phyloP scores from a whole-genome alignment of 768 basidiomycete genomes.

The Tephrocybe sp. region DNA sequence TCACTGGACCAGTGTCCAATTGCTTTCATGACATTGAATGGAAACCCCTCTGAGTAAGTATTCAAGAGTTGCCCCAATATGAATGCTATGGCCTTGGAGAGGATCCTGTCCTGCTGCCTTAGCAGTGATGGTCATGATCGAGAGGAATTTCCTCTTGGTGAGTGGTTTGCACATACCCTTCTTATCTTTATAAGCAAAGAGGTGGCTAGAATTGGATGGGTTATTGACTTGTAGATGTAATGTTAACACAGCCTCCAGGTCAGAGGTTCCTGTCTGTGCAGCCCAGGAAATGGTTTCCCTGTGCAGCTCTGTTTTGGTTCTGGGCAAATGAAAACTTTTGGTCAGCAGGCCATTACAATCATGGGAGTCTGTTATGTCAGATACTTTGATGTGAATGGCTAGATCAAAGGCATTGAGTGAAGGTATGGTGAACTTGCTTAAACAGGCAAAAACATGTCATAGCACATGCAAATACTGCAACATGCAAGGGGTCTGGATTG shows the following conservation, averaged over 20 bases:
- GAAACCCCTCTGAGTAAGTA: constrained; percentile 19
- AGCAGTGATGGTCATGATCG: constrained; percentile 6
- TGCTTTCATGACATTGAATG: constrained; percentile 14
- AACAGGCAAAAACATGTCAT: too few species aligned
- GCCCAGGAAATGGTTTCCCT: constrained; percentile 19
- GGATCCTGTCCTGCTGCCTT: neutral
- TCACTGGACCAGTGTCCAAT: constrained; percentile 15
- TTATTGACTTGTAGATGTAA: constrained; percentile 14
- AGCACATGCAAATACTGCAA: too few species aligned
- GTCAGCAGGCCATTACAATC: too few species aligned
- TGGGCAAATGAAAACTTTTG: constrained; percentile 13
- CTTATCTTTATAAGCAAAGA: neutral
- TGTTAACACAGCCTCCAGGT: constrained; percentile 9
- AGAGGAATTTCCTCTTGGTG: constrained; percentile 22
- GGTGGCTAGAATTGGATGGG: too few species aligned
- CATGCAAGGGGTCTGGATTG: too few species aligned
- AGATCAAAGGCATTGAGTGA: too few species aligned
- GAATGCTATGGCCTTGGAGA: constrained; percentile 25
- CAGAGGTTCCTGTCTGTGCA: constrained; percentile 7
- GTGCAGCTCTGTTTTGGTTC: constrained; percentile 15
- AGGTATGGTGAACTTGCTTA: too few species aligned
- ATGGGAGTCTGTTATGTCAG: too few species aligned
- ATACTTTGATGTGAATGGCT: too few species aligned
- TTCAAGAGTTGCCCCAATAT: too few species aligned
- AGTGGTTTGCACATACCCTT: constrained; percentile 15